A percentile compares a stretch with the other conserved stretches of the same genome.
Conservation (phyloP, 2,329 filamentous ascomycete species). For the Annulohypoxylon truncatum region DNA sequence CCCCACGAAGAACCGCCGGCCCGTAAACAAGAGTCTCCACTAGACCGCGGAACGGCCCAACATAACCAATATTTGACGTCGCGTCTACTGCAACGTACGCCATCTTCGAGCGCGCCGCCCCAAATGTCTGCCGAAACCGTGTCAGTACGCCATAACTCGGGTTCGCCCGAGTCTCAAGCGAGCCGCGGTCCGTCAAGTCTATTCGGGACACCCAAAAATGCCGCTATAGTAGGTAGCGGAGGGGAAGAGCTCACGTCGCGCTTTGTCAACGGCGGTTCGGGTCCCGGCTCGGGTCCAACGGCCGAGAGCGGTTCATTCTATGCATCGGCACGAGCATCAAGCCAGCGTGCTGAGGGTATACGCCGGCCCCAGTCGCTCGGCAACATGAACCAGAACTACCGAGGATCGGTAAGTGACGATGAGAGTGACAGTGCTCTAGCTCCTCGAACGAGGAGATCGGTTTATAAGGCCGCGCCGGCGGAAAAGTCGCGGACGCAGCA, state of each 20-base stretch:
- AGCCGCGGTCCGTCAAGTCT: constrained; percentile 56
- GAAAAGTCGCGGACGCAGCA: constrained; percentile 77
- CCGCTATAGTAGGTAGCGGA: constrained; percentile 54
- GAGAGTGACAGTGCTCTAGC: constrained; percentile 60
- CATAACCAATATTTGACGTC: constrained; percentile 76
- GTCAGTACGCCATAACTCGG: constrained; percentile 56
- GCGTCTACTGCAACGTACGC: constrained; percentile 72
- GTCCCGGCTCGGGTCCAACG: constrained; percentile 61
- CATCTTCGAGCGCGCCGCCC: constrained; percentile 70
- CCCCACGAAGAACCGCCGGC: constrained; percentile 45
- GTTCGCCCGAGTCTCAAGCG: constrained; percentile 52
- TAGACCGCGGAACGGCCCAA: constrained; percentile 57
- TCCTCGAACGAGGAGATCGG: constrained; percentile 57
- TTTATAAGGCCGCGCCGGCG: constrained; percentile 56
- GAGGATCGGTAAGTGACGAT: constrained; percentile 49
- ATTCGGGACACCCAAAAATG: constrained; percentile 52
- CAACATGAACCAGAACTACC: constrained; percentile 50
- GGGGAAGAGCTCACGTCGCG: constrained; percentile 66
- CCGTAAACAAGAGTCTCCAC: constrained; percentile 42
- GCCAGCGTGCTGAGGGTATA: constrained; percentile 51
- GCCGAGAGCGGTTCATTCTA: constrained; percentile 65
- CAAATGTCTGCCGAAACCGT: constrained; percentile 72
- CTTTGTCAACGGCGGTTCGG: constrained; percentile 65
- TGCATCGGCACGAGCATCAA: constrained; percentile 50
- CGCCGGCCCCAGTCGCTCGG: constrained; percentile 58